phyloP scores from a whole-genome alignment of 2,329 filamentous ascomycete genomes.

The Aspergillus sp. region DNA sequence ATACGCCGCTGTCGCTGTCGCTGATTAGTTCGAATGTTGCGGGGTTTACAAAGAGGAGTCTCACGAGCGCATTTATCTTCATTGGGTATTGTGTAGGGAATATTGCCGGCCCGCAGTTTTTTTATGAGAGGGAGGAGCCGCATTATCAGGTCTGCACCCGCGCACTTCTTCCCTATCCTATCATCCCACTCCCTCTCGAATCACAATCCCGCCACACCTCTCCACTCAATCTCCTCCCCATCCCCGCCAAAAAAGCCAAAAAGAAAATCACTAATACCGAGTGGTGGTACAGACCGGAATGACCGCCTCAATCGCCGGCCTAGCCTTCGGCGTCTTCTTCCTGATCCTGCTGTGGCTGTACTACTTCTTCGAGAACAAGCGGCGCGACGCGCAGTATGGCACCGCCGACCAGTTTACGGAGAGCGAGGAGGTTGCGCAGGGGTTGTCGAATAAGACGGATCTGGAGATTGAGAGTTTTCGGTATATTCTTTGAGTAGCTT shows the following conservation, averaged over 20 bases:
- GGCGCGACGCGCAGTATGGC: conserved; percentile 35
- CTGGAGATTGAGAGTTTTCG: conserved; percentile 41
- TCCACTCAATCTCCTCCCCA: no score
- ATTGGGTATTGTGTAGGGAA: conserved; percentile 46
- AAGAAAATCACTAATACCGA: no score
- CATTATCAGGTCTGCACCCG: conserved; percentile 28
- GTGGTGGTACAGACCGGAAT: conserved; percentile 37
- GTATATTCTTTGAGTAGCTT: conserved; percentile 26
- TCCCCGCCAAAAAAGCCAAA: no score
- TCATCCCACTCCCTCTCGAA: no score
- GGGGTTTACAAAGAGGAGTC: conserved; percentile 42
- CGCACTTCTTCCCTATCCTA: no score
- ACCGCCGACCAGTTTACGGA: conserved; percentile 29
- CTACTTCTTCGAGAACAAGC: conserved; percentile 38
- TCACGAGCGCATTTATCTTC: conserved; percentile 53
- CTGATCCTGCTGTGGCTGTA: conserved; percentile 33
- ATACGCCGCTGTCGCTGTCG: conserved; percentile 40
- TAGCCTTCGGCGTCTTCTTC: conserved; percentile 37
- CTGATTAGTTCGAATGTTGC: conserved; percentile 43
- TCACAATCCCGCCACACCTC: no score
- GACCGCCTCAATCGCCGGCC: conserved; percentile 36
- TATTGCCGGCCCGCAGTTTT: conserved; percentile 41
- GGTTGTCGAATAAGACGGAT: conserved; percentile 42
- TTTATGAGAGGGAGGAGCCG: conserved; percentile 38
- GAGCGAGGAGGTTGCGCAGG: conserved; percentile 33